phyloP scores from a whole-genome alignment of 23 red algal species.

The Gracilaria gracilis region DNA sequence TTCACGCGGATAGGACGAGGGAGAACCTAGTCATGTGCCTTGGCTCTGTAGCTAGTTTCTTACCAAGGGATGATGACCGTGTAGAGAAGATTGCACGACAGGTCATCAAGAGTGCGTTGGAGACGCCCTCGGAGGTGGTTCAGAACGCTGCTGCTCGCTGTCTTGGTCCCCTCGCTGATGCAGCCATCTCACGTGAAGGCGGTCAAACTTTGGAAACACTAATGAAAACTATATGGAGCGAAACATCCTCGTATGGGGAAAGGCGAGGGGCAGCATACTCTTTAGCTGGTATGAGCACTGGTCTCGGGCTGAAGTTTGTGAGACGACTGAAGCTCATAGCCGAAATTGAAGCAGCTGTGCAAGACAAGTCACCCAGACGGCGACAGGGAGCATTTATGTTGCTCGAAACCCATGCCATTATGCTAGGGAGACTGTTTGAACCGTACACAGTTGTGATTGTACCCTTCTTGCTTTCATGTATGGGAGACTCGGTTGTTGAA shows the following conservation, averaged over 20 bases:
- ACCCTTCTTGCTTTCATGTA: constrained; percentile 83
- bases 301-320: constrained; percentile 76
- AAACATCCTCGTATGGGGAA: constrained; percentile 59
- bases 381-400: constrained; percentile 84
- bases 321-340: constrained; percentile 56
- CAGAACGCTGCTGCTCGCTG: constrained; percentile 82
- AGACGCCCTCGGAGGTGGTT: constrained; percentile 86
- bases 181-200: constrained; percentile 32
- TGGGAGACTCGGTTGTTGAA: constrained; percentile 77
- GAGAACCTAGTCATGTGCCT: constrained; percentile 91
- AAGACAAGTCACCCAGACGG: constrained; percentile 64
- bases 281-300: constrained; percentile 77
- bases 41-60: constrained; percentile 74
- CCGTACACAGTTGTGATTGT: constrained; percentile 87
- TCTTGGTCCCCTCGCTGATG: constrained; percentile 66
- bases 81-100: constrained; percentile 66
- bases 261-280: constrained; percentile 92
- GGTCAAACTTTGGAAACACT: constrained; percentile 47
- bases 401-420: constrained; percentile 79
- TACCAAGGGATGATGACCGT: constrained; percentile 62
- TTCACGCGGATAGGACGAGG: constrained; percentile 70
- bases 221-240: constrained; percentile 52
- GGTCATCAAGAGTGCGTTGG: constrained; percentile 80
- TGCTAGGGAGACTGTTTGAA: constrained; percentile 80
- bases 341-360: constrained; percentile 56